Conservation (phyloP, 768 basidiomycete genomes). For the Cyclocybe aegerita region DNA sequence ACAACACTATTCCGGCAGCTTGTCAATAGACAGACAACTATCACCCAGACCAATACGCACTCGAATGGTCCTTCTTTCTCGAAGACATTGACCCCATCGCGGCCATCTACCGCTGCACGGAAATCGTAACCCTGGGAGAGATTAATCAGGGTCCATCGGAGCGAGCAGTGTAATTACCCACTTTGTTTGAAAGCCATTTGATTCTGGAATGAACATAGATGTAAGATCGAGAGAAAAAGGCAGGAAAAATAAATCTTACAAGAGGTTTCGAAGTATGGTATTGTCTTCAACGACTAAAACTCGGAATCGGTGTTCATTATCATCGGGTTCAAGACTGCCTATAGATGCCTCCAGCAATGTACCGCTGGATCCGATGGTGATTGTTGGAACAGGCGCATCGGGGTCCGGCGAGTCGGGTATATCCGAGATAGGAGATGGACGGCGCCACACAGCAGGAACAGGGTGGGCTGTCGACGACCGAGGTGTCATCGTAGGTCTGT, state of each 20-base stretch:
- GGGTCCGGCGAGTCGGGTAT: constrained; percentile 21
- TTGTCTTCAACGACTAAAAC: constrained; percentile 93
- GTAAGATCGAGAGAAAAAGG: background rate
- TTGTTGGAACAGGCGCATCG: constrained; percentile 37
- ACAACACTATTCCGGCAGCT: constrained; percentile 56
- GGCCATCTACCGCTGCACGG: constrained; percentile 80
- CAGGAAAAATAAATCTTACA: constrained; percentile 48
- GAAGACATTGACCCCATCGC: constrained; percentile 79
- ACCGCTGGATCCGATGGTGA: constrained; percentile 59
- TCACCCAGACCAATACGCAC: constrained; percentile 44
- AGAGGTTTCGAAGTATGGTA: constrained; percentile 74
- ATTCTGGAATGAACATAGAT: constrained; percentile 28
- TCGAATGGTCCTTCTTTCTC: constrained; percentile 78
- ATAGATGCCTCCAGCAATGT: constrained; percentile 70
- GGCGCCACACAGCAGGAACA: constrained; percentile 29
- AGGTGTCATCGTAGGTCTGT: constrained; percentile 53
- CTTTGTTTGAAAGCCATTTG: constrained; percentile 71
- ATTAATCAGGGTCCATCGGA: background rate
- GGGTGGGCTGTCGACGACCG: constrained; percentile 53
- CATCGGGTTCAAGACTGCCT: constrained; percentile 41
- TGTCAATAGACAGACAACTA: background rate
- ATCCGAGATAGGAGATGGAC: constrained; percentile 32
- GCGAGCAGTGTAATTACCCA: constrained; percentile 19
- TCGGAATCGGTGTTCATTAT: constrained; percentile 41
- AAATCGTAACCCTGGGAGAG: constrained; percentile 62